Evolutionary conservation across 441 rosid genomes (phyloP).

Genomic region (Corymbia calophylla): DNA sequence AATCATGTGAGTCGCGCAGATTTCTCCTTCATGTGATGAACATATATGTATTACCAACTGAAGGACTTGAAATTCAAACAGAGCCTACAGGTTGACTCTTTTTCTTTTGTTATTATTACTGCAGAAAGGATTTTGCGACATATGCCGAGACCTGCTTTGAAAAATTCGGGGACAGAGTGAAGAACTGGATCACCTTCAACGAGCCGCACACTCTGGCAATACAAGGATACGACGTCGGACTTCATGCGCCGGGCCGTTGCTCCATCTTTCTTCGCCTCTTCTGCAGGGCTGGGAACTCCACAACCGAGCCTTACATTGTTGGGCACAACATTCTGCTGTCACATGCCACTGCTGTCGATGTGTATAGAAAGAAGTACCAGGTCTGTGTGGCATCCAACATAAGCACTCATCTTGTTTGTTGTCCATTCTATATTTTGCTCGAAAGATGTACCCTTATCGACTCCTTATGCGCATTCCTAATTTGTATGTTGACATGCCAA

Average conservation of each 20-base stretch:
- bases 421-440: not conserved
- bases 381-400: slow-evolving; percentile 5
- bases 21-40: not conserved
- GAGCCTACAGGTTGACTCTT: not conserved
- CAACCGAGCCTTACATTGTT: slow-evolving; percentile 69
- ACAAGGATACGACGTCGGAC: slow-evolving; percentile 63
- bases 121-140: slow-evolving; percentile 51
- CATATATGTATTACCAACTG: not conserved
- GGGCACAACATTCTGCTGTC: slow-evolving; percentile 57
- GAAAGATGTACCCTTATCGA: not conserved
- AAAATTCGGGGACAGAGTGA: slow-evolving; percentile 67
- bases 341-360: slow-evolving; percentile 40
- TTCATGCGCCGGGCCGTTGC: slow-evolving; percentile 66
- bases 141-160: slow-evolving; percentile 60
- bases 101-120: not conserved
- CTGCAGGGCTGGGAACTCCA: slow-evolving; percentile 54
- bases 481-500: not conserved
- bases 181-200: slow-evolving; percentile 64
- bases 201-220: slow-evolving; percentile 56
- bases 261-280: slow-evolving; percentile 26
- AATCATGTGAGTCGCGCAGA: slow-evolving; percentile 34
- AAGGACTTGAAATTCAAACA: not conserved
- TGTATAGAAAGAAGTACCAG: slow-evolving; percentile 48
- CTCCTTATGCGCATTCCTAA: not conserved
- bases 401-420: too few relatives aligned